Base-by-base conservation (phyloP, 805 yeast species). In the Teunomyces pallodes region DNA sequence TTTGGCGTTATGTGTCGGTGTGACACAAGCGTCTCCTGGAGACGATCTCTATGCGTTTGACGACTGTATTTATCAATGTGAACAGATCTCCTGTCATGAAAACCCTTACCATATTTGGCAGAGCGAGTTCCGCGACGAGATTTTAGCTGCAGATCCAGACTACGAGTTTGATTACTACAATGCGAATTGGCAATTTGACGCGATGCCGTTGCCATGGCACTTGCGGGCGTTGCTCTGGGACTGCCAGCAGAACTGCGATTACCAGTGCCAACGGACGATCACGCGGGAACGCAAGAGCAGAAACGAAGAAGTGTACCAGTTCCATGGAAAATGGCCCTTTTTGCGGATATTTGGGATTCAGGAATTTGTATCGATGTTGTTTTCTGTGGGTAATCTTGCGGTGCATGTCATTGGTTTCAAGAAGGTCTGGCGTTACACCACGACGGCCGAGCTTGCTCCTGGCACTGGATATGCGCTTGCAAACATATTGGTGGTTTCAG, bases 321-420 rank as follows among this genome's bases (percentile, higher is more conserved):
- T 89, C 68, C 97, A 94, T 65, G 99, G 99, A 0, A 94, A 94
- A 69, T 94, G 99, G 99, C 98, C 98, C 2, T 94, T 94, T 59
- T 52, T 73, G 13, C 75, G 99, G 43, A 60, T 87, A 0, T 66
- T 77, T n/a, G 96, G 96, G 0, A 71, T 86, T 9, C 99, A 94
- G 65, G 99, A 94, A 62, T 69, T 90, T 0, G 87, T 84, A 20
- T 85, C 95, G 10, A 83, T 87, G 1, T 16, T 90, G 1, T 92
- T 94, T 64, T 87, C 96, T n/a, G n/a, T 70, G 10, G 76, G 74
- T 5, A 73, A 73, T 54, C 59, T 70, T 16, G 43, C 52, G 3
- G 74, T 71, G 13, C 61, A 63, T 46, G 54, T 45, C 36, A 20
- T 54, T 33, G 67, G 66, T 24, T 49, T 48, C 36, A n/a, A 42